phyloP scores from a whole-genome alignment of 2,329 filamentous ascomycete genomes.

The Calcarisporium arbuscula region DNA sequence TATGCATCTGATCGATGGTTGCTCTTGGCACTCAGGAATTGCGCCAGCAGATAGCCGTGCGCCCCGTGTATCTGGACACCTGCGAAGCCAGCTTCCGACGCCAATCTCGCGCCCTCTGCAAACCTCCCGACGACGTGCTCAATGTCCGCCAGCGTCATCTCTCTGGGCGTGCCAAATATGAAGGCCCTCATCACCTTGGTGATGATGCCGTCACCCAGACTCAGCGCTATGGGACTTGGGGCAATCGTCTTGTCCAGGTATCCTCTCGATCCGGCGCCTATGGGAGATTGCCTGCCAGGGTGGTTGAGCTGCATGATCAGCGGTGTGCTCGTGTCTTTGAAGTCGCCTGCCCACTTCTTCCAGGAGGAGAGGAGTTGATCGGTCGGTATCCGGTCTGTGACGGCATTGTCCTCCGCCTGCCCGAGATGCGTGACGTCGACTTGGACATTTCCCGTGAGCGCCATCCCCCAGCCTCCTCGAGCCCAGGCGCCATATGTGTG shows the following conservation, averaged over 20 bases:
- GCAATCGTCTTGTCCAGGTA: slow-evolving; percentile 33
- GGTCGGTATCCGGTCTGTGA: slow-evolving; percentile 22
- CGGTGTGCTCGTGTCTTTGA: slow-evolving; percentile 26
- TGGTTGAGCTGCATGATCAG: slow-evolving; percentile 41
- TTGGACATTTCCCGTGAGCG: slow-evolving; percentile 45
- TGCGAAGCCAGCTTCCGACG: slow-evolving; percentile 38
- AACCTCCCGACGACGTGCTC: slow-evolving; percentile 45
- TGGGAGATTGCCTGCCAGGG: slow-evolving; percentile 37
- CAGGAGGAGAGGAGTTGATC: slow-evolving; percentile 27
- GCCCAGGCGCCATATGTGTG: slow-evolving; percentile 48
- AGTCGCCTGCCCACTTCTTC: slow-evolving; percentile 27
- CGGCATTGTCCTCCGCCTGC: slow-evolving; percentile 23
- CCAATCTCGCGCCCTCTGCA: slow-evolving; percentile 42
- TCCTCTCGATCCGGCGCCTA: slow-evolving; percentile 28
- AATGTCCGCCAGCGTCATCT: slow-evolving; percentile 50
- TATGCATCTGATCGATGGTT: slow-evolving; percentile 50
- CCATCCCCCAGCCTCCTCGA: slow-evolving; percentile 44
- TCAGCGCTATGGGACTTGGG: slow-evolving; percentile 35
- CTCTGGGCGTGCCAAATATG: slow-evolving; percentile 47
- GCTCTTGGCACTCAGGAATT: slow-evolving; percentile 45
- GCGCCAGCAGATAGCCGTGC: slow-evolving; percentile 52
- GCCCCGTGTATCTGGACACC: slow-evolving; percentile 41
- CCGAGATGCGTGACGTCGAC: slow-evolving; percentile 34
- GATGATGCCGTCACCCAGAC: slow-evolving; percentile 32
- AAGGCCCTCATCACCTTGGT: slow-evolving; percentile 24